Base-by-base conservation (phyloP, 345 rosid species). In the Gossypium thurberi region DNA sequence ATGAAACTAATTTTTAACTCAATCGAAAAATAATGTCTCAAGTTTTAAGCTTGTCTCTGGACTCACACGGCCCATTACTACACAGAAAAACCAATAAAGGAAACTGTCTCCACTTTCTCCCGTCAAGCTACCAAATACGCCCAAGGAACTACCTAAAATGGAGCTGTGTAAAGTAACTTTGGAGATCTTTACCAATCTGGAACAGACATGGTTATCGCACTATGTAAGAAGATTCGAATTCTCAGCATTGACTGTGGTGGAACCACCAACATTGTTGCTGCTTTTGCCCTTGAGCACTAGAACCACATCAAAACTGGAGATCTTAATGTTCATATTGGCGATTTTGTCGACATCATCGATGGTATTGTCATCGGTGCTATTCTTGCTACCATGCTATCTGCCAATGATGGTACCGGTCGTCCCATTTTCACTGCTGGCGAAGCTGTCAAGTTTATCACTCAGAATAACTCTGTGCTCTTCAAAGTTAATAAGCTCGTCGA, bases 231-330 rank as follows among this genome's bases (percentile, higher is more conserved):
- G 81, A 88, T 89, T 6, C 87, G 94, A 13, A 70, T 92, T 64
- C 97, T 95, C 58, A 82, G 92, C 85, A 89, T 92, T 73, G 98
- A 95, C 82, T 94, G 98, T 21, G 98, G 97, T 46, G 88, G 93
- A 51, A 84, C 91, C 76, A 75, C 87, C 46, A 75, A 80, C 89
- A 84, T 86, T 85, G 87, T 89, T 37, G 87, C 96, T 55, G 90
- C 79, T 8, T 80, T 90, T 48, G 58, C 90, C 74, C 95, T 92
- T 8, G 96, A 92, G 83, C 81, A 89, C 77, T 92, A 89, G 91
- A 95, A 92, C 92, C 92, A 94, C 61, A 83, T 87, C 76, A 85
- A 76, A 33, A 79, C 88, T 50, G 82, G 85, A 40, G 90, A 92
- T 76, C 90, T 96, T 60, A 72, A 78, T n/a, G 89, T 96, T 74